Conservation (phyloP, 192 early-diverging fungal genomes). For the Dissophora globulifera region DNA sequence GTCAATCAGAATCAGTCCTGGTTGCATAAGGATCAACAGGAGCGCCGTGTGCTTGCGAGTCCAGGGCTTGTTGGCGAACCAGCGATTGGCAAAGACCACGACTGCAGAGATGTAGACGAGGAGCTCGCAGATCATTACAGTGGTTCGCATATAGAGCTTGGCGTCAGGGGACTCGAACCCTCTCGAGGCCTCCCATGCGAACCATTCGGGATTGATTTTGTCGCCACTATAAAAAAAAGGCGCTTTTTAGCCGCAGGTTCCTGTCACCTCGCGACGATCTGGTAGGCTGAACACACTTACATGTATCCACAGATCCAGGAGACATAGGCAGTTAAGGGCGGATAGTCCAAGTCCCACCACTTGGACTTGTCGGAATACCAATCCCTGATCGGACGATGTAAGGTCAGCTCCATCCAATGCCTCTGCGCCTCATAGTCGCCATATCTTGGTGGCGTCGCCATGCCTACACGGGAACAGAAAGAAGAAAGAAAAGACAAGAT, state of each 20-base stretch:
- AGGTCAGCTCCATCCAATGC: conserved; percentile 98
- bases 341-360: conserved; percentile 99
- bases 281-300: too few relatives aligned
- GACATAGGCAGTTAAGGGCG: conserved; percentile 94
- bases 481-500: background rate
- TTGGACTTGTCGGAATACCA: conserved; percentile 93
- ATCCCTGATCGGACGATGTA: conserved; percentile 72
- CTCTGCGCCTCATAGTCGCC: conserved; percentile 99
- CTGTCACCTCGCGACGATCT: too few relatives aligned
- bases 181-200: conserved; percentile 85
- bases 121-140: conserved; percentile 79
- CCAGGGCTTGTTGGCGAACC: conserved; percentile 51
- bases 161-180: conserved; percentile 79
- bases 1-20: conserved; percentile 92
- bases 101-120: conserved; percentile 83
- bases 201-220: conserved; percentile 83
- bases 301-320: conserved; percentile 86
- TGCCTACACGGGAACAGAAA: conserved; percentile 51
- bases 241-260: too few relatives aligned
- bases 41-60: conserved; percentile 56
- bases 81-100: conserved; percentile 68
- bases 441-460: conserved; percentile 77
- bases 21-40: conserved; percentile 80
- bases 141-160: conserved; percentile 92
- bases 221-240: conserved; percentile 63